A percentile compares a stretch with the other conserved stretches of the same genome.
phyloP scores from a whole-genome alignment of 2,329 filamentous ascomycete genomes.

The Alternaria hordeiaustralica region DNA sequence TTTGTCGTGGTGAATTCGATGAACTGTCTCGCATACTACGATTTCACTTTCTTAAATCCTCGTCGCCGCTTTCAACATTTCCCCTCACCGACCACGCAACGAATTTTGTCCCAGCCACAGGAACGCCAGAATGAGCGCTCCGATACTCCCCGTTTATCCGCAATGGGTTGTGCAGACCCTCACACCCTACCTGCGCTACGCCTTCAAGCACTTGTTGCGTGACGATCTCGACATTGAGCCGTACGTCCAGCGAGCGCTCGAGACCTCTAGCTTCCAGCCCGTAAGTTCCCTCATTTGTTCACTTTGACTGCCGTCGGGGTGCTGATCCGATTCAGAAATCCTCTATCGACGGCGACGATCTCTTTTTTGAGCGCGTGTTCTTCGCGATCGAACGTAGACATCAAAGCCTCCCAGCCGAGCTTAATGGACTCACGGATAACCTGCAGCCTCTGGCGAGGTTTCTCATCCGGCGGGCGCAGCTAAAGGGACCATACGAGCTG shows the following conservation, averaged over 20 bases:
- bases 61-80: background rate
- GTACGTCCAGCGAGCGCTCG: background rate
- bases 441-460: slow-evolving; percentile 14
- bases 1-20: background rate
- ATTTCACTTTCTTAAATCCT: background rate
- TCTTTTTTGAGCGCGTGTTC: slow-evolving; percentile 21
- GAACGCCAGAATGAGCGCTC: background rate
- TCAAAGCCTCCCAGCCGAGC: slow-evolving; percentile 6
- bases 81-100: background rate
- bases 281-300: background rate
- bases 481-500: slow-evolving; percentile 20
- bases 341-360: slow-evolving; percentile 13
- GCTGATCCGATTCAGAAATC: background rate
- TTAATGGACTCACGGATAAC: slow-evolving; percentile 6
- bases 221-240: slow-evolving; percentile 8
- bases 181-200: slow-evolving; percentile 17
- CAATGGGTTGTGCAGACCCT: slow-evolving; percentile 17
- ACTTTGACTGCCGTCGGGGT: background rate
- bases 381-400: slow-evolving; percentile 13
- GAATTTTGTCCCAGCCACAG: background rate
- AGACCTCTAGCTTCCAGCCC: slow-evolving; percentile 7
- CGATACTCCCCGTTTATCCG: slow-evolving; percentile 4
- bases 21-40: background rate
- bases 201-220: slow-evolving; percentile 9
- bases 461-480: slow-evolving; percentile 18